Evolutionary conservation across 176 grass and related monocot species (phyloP).

Genomic region (Guadua angustifolia): DNA sequence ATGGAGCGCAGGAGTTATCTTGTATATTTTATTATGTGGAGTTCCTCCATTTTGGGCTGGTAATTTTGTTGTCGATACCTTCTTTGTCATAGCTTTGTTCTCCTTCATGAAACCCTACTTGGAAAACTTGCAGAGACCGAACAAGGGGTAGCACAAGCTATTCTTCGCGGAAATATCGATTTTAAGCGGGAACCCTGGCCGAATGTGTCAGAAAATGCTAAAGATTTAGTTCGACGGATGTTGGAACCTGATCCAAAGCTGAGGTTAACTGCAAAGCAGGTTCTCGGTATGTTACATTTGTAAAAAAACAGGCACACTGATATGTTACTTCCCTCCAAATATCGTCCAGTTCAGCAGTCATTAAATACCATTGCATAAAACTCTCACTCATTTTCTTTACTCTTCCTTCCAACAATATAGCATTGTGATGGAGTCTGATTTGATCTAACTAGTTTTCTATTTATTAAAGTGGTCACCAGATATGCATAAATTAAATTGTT

Average conservation of each 20-base stretch:
- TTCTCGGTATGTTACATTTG: constrained; percentile 66
- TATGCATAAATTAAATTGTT: background rate
- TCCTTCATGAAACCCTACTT: constrained; percentile 24
- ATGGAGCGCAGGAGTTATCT: constrained; percentile 97
- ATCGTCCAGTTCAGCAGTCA: background rate
- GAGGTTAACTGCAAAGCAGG: constrained; percentile 94
- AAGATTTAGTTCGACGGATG: constrained; percentile 90
- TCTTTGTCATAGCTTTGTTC: constrained; percentile 31
- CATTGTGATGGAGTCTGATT: constrained; percentile 14
- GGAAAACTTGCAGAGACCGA: constrained; percentile 82
- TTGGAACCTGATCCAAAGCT: constrained; percentile 93
- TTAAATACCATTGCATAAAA: background rate
- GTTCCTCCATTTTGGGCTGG: constrained; percentile 99
- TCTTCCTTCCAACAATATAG: background rate
- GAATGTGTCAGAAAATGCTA: constrained; percentile 98
- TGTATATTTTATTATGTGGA: constrained; percentile 96
- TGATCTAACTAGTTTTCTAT: constrained; percentile 20
- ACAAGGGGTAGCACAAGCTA: constrained; percentile 97
- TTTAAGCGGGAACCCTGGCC: constrained; percentile 98
- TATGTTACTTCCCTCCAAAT: constrained; percentile 7
- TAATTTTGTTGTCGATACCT: constrained; percentile 34
- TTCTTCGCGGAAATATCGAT: constrained; percentile 93
- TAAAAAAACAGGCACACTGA: constrained; percentile 3
- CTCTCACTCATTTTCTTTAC: background rate
- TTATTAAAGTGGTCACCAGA: background rate